Base-by-base conservation (phyloP, 2,329 filamentous ascomycete species). In the Colletotrichum acutatum region DNA sequence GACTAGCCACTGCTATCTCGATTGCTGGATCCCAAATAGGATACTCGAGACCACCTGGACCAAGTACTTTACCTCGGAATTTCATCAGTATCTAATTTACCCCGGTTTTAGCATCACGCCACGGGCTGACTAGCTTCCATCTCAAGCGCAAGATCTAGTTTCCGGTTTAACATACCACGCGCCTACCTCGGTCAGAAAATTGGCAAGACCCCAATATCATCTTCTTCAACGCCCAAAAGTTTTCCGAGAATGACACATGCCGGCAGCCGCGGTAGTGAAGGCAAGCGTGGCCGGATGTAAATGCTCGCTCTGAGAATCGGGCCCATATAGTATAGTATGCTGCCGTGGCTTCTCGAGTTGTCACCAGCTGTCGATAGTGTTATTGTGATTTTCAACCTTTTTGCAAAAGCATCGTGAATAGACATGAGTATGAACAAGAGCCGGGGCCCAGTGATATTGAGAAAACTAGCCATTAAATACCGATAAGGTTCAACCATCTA, bases 401-500 rank as follows among this genome's bases (percentile, higher is more conserved):
- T 30, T 52, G 5, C 14, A 30, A 16, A 22, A 19, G n/a, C 19
- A n/a, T 19, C 12, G 11, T 9, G 16, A 28, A 2, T 1, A 7
- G 16, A 19, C 0, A 49, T 5, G 28, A 19, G 22, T 56, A 28
- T 32, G n/a, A 49, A 46, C 28, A 66, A 1, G 26, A 34, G 34
- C 34, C 26, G 24, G 26, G n/a, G 53, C 26, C 7, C n/a, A 7
- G 58, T 52, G 53, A 52, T 8, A 32, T 14, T 52, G 34, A 63
- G 26, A 58, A 59, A 26, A 63, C 14, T 63, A 63, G 53, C 26
- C 16, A 72, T 74, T 74, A 74, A 58, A 56, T 67, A 74, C 32
- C 71, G n/a, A 12, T 59, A 63, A 53, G 28, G 19, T 52, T 53
- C 24, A 4, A 42, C 49, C n/a, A 26, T 68, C 37, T 19, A 63